phyloP scores from a whole-genome alignment of 768 basidiomycete species.

The Boletellus ananiceps region DNA sequence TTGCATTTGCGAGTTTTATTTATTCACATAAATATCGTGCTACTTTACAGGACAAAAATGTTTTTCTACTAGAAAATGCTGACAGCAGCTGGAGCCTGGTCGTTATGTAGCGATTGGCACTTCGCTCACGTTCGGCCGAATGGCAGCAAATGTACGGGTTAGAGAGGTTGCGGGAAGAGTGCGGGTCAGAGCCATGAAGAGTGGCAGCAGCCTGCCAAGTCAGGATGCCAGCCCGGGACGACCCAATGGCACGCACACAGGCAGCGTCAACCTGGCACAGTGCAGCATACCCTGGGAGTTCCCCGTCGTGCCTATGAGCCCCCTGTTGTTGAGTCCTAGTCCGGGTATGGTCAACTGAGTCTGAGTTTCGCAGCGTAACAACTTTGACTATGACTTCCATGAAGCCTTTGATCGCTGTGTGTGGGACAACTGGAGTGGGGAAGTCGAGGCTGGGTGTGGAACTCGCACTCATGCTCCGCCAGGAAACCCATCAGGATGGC shows the following conservation, averaged over 20 bases:
- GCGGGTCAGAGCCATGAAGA: no score
- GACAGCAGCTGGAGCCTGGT: neutral
- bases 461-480: slow-evolving; percentile 61
- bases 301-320: no score
- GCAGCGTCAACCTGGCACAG: no score
- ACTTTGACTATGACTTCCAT: slow-evolving; percentile 29
- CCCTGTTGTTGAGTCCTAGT: neutral
- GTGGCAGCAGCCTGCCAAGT: no score
- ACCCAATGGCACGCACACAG: no score
- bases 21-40: neutral
- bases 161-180: no score
- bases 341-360: neutral
- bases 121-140: no score
- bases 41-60: neutral
- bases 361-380: neutral
- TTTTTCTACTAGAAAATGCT: neutral
- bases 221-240: no score
- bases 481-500: slow-evolving; percentile 18
- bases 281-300: no score
- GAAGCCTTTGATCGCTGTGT: slow-evolving; percentile 74
- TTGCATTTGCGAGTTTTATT: neutral
- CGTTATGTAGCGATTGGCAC: no score
- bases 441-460: slow-evolving; percentile 92
- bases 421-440: slow-evolving; percentile 94
- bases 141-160: no score